These are phyloP conservation scores for Kodamaea neixiangensis DNA, from an alignment of 805 yeast genomes.

Conservation along the genomic window DNA sequence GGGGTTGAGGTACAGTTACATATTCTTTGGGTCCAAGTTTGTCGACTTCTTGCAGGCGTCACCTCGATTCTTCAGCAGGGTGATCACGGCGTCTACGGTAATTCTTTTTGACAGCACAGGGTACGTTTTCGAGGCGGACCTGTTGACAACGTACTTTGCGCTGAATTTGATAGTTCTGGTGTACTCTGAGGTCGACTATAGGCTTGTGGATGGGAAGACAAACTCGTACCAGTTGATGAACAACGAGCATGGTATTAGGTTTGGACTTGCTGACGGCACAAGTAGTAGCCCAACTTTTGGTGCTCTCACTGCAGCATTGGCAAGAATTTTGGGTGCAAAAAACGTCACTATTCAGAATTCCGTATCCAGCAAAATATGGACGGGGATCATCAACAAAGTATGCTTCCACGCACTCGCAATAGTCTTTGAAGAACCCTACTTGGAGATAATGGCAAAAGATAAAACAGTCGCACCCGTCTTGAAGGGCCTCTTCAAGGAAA, in stretches of 20 bases:
- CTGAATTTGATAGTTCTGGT: background rate
- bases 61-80: slow-evolving; percentile 2
- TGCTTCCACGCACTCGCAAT: slow-evolving; percentile 6
- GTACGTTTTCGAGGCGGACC: background rate
- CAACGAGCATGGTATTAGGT: background rate
- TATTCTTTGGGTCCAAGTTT: slow-evolving; percentile 11
- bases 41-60: slow-evolving; percentile 9
- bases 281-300: background rate
- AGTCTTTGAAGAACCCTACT: slow-evolving; percentile 5
- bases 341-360: background rate
- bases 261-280: background rate
- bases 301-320: background rate
- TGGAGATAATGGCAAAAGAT: slow-evolving; percentile 3
- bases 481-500: slow-evolving; percentile 3
- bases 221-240: slow-evolving; percentile 8
- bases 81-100: background rate
- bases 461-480: background rate
- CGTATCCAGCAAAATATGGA: background rate
- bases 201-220: slow-evolving; percentile 3
- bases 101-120: slow-evolving; percentile 9
- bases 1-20: slow-evolving; percentile 5
- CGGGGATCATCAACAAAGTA: background rate
- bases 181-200: slow-evolving; percentile 7
- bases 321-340: background rate
- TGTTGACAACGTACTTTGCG: background rate